A percentile compares a stretch with the other conserved stretches of the same genome.
phyloP scores from a whole-genome alignment of 345 rosid species.

The Sapria himalayana region DNA sequence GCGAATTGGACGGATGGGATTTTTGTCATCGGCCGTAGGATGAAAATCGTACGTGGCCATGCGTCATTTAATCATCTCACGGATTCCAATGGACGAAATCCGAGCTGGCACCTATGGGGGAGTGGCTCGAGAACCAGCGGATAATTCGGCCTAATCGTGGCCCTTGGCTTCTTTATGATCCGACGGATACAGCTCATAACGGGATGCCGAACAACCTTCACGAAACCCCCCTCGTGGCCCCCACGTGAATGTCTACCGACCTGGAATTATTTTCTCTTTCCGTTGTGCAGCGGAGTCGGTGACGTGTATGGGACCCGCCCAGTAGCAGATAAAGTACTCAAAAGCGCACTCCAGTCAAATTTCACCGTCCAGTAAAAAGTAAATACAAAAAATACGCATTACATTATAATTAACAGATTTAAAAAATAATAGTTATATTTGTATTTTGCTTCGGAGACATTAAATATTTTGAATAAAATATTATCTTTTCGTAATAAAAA shows the following conservation, averaged over 20 bases:
- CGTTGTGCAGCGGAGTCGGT: slow-evolving; percentile 22
- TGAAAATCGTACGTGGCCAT: slow-evolving; percentile 35
- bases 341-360: slow-evolving; percentile 15
- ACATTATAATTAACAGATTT: too few species aligned
- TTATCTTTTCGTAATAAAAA: too few species aligned
- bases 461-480: too few species aligned
- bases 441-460: too few species aligned
- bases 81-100: slow-evolving; percentile 15
- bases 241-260: slow-evolving; percentile 30
- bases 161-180: too few species aligned
- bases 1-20: slow-evolving; percentile 15
- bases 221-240: slow-evolving; percentile 57
- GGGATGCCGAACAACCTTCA: slow-evolving; percentile 33
- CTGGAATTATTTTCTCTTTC: slow-evolving; percentile 36
- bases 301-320: slow-evolving; percentile 30
- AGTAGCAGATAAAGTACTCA: neutral
- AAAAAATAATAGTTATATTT: too few species aligned
- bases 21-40: slow-evolving; percentile 20
- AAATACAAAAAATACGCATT: neutral
- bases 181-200: slow-evolving; percentile 7
- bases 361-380: slow-evolving; percentile 18
- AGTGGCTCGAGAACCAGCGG: slow-evolving; percentile 14
- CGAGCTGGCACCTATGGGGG: slow-evolving; percentile 53
- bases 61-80: slow-evolving; percentile 13
- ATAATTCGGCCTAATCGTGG: slow-evolving; percentile 15